These are phyloP conservation scores for Trichoderma atroviride DNA, from an alignment of 2,329 filamentous ascomycete species.

Conservation along the genomic window DNA sequence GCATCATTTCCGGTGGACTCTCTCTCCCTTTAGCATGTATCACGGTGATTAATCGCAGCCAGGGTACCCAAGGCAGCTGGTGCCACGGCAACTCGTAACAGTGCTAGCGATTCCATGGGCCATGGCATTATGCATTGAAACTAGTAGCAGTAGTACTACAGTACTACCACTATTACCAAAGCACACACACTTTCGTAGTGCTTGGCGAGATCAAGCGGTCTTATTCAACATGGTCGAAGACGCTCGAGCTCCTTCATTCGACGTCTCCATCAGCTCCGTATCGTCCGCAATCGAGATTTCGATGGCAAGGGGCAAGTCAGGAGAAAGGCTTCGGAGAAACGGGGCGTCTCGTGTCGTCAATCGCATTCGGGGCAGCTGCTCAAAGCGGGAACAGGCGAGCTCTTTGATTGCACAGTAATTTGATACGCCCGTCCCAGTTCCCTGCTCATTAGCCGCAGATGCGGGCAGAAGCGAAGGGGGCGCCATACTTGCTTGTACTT, in stretches of 20 bases:
- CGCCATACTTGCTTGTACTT: not conserved
- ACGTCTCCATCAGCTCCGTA: not conserved
- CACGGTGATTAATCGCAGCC: conserved; percentile 11
- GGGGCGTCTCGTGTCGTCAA: conserved; percentile 24
- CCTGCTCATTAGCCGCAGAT: conserved; percentile 26
- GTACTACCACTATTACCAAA: not conserved
- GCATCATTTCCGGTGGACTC: not conserved
- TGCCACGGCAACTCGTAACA: not conserved
- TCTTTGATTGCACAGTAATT: conserved; percentile 23
- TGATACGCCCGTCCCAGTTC: conserved; percentile 21
- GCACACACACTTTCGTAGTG: not conserved
- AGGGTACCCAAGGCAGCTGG: conserved; percentile 1
- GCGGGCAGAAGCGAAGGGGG: conserved; percentile 25
- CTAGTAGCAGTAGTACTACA: not conserved
- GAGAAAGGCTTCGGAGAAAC: conserved; percentile 21
- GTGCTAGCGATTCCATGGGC: not conserved
- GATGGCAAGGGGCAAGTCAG: conserved; percentile 15
- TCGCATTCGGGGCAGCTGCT: conserved; percentile 25
- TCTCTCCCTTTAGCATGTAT: conserved; percentile 7
- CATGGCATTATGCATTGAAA: not conserved
- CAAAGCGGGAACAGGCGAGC: conserved; percentile 25
- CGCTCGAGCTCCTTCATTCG: not conserved
- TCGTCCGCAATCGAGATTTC: conserved; percentile 21
- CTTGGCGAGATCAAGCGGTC: not conserved
- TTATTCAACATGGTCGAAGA: not conserved